Base-by-base conservation (phyloP, 176 grass and related monocot species). In the Melocanna baccifera region DNA sequence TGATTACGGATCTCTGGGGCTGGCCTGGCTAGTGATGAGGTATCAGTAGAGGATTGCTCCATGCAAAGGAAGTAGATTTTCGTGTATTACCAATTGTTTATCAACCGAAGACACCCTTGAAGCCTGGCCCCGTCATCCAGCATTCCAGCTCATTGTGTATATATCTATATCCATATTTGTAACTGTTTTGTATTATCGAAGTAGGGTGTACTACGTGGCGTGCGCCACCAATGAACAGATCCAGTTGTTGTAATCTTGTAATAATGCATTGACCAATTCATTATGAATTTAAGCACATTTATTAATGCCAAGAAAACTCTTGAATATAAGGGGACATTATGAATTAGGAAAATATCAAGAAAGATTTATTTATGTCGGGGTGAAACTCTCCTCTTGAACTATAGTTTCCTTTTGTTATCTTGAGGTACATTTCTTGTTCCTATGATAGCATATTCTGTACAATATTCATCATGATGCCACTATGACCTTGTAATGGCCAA, bases 151-250 rank as follows among this genome's bases (percentile, higher is more conserved):
- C 75, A 3, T 53, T 83, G 12, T 91, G 85, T 87, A 91, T 59
- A 87, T 87, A 87, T 63, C 59, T 62, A 80, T 78, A 76, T 82
- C 50, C 40, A 47, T 76, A 79, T 83, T 48, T 79, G 81, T 64
- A 80, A 90, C 80, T 86, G 66, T 78, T 82, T 75, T 87, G 75
- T 63, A 45, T 51, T 41, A 68, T 66, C 39, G 16, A 86, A 75
- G 41, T 84, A 91, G 81, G 32, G 78, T 26, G 83, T 26, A 16
- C 66, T 23, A 55, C 58, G 55, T 73, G 61, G 43, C 62, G 42
- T 74, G 80, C 43, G 64, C 53, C 43, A 37, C 75, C 52, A 80
- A 74, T 43, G 85, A 71, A 78, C 64, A 12, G 51, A 66, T 43
- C 57, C 5, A 69, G 30, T 52, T 84, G 55, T 76, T 87, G 80